Evolutionary conservation across 345 rosid genomes (phyloP).

Genomic region (Durio zibethinus): DNA sequence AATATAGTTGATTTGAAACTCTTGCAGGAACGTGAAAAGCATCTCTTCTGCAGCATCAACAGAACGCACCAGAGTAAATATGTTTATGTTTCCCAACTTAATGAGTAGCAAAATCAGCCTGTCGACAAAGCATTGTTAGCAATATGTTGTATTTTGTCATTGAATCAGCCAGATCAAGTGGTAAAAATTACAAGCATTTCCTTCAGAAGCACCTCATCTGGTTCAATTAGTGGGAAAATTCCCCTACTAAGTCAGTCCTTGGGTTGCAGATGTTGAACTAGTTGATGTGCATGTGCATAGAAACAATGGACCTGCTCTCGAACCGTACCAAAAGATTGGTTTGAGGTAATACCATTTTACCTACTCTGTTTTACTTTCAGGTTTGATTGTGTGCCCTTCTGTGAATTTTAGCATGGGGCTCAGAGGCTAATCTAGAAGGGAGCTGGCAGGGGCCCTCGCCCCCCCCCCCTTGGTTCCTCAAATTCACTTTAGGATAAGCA

Average conservation of each 20-base stretch:
- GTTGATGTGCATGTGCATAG: slow-evolving; percentile 74
- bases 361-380: not conserved
- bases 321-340: slow-evolving; percentile 61
- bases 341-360: slow-evolving; percentile 47
- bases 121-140: slow-evolving; percentile 76
- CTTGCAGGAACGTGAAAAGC: slow-evolving; percentile 60
- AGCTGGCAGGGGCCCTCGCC: too few species aligned
- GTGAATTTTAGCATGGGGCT: slow-evolving; percentile 4
- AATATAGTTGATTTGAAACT: not conserved
- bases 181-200: slow-evolving; percentile 31
- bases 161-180: slow-evolving; percentile 55
- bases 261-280: slow-evolving; percentile 50
- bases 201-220: not conserved
- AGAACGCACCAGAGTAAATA: slow-evolving; percentile 37
- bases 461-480: too few species aligned
- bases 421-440: too few species aligned
- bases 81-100: slow-evolving; percentile 71
- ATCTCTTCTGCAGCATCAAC: slow-evolving; percentile 44
- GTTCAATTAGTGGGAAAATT: not conserved
- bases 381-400: slow-evolving; percentile 2
- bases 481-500: too few species aligned
- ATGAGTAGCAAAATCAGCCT: slow-evolving; percentile 77
- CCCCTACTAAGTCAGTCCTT: slow-evolving; percentile 15
- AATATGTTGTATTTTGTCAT: slow-evolving; percentile 72
- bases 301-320: slow-evolving; percentile 57